Percentiles rank a stretch among this genome's conserved stretches.
Conservation (phyloP, 2,329 filamentous ascomycete genomes). For the Pseudophaeomoniella oleicola region DNA sequence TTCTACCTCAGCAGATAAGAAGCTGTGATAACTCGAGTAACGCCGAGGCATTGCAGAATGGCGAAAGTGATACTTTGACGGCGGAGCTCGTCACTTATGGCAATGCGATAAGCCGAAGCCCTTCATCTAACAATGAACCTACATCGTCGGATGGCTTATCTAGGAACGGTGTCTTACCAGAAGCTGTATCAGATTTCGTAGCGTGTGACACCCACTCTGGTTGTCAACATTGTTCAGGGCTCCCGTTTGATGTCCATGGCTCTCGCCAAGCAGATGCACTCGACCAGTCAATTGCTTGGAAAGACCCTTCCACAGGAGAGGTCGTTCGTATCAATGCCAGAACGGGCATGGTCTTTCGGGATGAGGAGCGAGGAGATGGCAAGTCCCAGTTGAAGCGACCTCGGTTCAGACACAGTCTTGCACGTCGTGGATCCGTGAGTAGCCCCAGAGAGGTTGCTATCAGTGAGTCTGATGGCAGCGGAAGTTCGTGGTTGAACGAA, state of each 20-base stretch:
- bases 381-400: neutral
- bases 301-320: constrained; percentile 39
- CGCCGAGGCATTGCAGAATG: neutral
- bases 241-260: constrained; percentile 3
- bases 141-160: neutral
- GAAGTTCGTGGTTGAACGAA: constrained; percentile 42
- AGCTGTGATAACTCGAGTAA: neutral
- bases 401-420: constrained; percentile 3
- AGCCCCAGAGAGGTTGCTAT: neutral
- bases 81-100: too few species aligned
- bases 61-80: too few species aligned
- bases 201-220: neutral
- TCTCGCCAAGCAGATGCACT: constrained; percentile 5
- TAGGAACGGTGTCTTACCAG: neutral
- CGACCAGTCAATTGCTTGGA: constrained; percentile 39
- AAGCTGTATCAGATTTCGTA: neutral
- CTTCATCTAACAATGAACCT: neutral
- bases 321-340: constrained; percentile 28
- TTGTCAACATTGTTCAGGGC: too few species aligned
- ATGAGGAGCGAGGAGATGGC: too few species aligned
- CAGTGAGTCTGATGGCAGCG: neutral
- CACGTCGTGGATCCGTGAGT: constrained; percentile 8
- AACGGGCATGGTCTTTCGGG: constrained; percentile 17
- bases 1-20: neutral
- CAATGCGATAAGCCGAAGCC: too few species aligned